Evolutionary conservation across 140 eudicot species (phyloP), one percentile per base, ranked within the genome.

Genomic region (Anethum foeniculum): DNA sequence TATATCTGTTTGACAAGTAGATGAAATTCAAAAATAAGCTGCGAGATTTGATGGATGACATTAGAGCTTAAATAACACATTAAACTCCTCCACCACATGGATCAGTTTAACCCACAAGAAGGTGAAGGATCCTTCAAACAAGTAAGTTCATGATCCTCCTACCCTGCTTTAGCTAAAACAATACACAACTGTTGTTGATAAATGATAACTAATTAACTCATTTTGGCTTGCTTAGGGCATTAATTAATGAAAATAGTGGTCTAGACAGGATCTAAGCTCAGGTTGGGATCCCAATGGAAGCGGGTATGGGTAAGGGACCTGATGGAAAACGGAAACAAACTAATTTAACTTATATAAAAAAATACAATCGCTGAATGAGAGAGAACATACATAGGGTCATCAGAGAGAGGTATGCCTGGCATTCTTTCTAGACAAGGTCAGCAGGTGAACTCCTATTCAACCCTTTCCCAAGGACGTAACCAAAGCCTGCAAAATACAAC

Each of bases 331-430:
- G 30, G 18, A 62, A 69, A 4, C 16, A 69, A 69, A 32, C 32
- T 72, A 39, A 39, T 30, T 58, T 19, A 27, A 39, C 21, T n/a
- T 46, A 3, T 5, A 41, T 39, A 36, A 8, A 10, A 21, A 52
- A 44, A 62, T 13, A 82, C 19, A 84, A 36, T 71, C 34, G 28
- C 62, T 60, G 80, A 73, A 52, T 41, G 54, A 56, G 65, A 80
- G 81, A 85, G 54, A 81, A 80, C 93, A 39, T 91, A 94, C 97
- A 89, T 83, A 86, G 91, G 86, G 84, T 92, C 96, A 74, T 94
- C 94, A 86, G 94, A 80, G 79, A 90, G 88, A 83, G 96, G 96
- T 90, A 90, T 89, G 91, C 96, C 97, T 38, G 97, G 97, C 98
- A 94, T 94, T 86, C 86, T 90, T 86, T 60, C 88, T 84, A 85